Evolutionary conservation across 2,329 filamentous ascomycete genomes (phyloP), one percentile per base, ranked within the genome.

Genomic region (Immersiporthe knoxdaviesiana): DNA sequence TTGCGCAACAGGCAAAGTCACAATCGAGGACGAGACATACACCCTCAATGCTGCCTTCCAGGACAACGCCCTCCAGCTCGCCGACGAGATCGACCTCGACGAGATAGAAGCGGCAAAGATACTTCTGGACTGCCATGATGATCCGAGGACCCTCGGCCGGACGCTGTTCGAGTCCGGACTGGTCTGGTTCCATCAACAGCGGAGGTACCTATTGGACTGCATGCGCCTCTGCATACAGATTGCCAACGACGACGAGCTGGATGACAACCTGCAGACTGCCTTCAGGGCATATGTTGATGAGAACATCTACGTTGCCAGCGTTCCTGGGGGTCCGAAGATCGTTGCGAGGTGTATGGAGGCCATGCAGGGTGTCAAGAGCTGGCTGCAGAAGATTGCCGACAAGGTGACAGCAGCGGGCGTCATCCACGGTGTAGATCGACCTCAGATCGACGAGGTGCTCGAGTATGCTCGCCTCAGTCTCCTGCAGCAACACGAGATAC

Each of bases 31-130:
- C 72, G 86, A 88, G 44, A 88, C 94, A 75, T 98, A 93, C 79
- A 83, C 86, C 30, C 84, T 99, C 81, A 97, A 97, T 80, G 87
- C 92, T 68, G 90, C 93, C 72, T 98, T 99, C 80, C 90, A 95
- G 76, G 91, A 97, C 79, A 89, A 91, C 74, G 88, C 90, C 32
- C 84, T 97, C 41, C 88, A 93, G 74, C 84, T 99, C 50, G 92
- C 95, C 67, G 94, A 98, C 79, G 92, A 93, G 74, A 84, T 97
- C 71, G 90, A 97, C 75, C 84, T 99, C 65, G 94, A 99, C 80
- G 97, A 99, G 80, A 78, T 97, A 68, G 88, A 96, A 74, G 91
- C 95, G 24, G 92, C 93, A 12, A 86, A 87, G 73, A 87, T 96
- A 63, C 88, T 97, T 68, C 82, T 97, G 65, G 89, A 91, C 67